Percentiles rank a stretch among this genome's conserved stretches.
Evolutionary conservation across 495 filamentous ascomycete genomes (phyloP).

Genomic region (Polyplosphaeria fusca): DNA sequence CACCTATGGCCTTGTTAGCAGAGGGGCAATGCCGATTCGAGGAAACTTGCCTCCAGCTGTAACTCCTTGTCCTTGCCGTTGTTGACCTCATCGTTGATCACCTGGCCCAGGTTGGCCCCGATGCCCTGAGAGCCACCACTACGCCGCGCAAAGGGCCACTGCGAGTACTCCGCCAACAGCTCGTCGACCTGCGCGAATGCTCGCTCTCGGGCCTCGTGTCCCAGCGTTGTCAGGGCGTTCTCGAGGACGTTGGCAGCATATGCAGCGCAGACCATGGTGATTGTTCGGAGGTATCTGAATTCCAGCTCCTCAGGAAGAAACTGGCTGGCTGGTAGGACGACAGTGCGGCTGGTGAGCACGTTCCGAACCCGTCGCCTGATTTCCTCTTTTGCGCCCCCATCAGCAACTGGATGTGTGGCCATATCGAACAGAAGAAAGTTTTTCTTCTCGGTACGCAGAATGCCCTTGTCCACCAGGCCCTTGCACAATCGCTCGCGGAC

Average conservation of each 20-base stretch:
- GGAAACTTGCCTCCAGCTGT: conserved; percentile 79
- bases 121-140: conserved; percentile 71
- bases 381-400: conserved; percentile 96
- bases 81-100: conserved; percentile 81
- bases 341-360: conserved; percentile 87
- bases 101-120: conserved; percentile 90
- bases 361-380: conserved; percentile 88
- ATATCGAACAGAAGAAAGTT: conserved; percentile 99
- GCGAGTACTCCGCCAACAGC: conserved; percentile 88
- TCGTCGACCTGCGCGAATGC: conserved; percentile 98
- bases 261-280: conserved; percentile 94
- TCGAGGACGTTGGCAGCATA: conserved; percentile 98
- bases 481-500: conserved; percentile 96
- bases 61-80: conserved; percentile 85
- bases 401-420: conserved; percentile 98
- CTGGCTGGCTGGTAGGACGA: conserved; percentile 75
- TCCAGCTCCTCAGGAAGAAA: conserved; percentile 93
- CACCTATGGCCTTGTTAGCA: conserved; percentile 50
- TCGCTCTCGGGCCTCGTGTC: conserved; percentile 88
- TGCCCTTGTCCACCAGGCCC: conserved; percentile 98
- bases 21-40: not conserved
- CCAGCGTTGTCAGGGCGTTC: conserved; percentile 89
- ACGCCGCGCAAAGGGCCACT: conserved; percentile 89
- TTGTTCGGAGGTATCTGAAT: conserved; percentile 85
- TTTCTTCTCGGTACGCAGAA: conserved; percentile 95